Percentiles rank a stretch among this genome's conserved stretches.
These are phyloP conservation scores for Choiromyces venosus DNA, from an alignment of 495 filamentous ascomycete species.

Conservation along the genomic window DNA sequence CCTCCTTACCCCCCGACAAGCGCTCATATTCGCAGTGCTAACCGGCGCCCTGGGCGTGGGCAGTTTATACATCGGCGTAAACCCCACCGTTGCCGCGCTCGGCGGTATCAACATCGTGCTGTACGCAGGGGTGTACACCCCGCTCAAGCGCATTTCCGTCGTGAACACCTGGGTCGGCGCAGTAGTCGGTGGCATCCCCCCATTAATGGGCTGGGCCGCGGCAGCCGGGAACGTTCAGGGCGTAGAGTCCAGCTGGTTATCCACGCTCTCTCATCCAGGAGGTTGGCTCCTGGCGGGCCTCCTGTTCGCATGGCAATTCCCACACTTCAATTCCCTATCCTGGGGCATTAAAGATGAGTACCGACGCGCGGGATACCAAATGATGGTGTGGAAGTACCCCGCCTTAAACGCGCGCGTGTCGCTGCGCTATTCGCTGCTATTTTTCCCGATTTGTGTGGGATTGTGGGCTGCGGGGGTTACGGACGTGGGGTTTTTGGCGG, in stretches of 20 bases:
- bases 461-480: conserved; percentile 77
- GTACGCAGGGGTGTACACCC: conserved; percentile 89
- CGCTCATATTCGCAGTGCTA: conserved; percentile 68
- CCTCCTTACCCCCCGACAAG: conserved; percentile 67
- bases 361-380: conserved; percentile 75
- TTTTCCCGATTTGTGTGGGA: conserved; percentile 80
- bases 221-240: conserved; percentile 57
- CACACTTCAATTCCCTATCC: conserved; percentile 90
- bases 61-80: conserved; percentile 79
- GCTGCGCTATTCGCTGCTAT: conserved; percentile 75
- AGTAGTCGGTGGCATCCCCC: conserved; percentile 85
- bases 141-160: conserved; percentile 78
- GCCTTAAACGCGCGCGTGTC: conserved; percentile 77
- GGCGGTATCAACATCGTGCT: conserved; percentile 78
- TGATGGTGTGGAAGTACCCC: conserved; percentile 87
- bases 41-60: conserved; percentile 62
- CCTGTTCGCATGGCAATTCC: conserved; percentile 95
- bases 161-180: conserved; percentile 95
- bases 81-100: conserved; percentile 83
- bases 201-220: conserved; percentile 96
- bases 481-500: conserved; percentile 77
- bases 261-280: conserved; percentile 73
- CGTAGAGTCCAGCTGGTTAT: conserved; percentile 41
- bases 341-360: conserved; percentile 88
- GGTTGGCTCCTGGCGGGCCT: conserved; percentile 84